Evolutionary conservation across 192 early-diverging fungal species (phyloP).

Genomic region (Backusella westeae): DNA sequence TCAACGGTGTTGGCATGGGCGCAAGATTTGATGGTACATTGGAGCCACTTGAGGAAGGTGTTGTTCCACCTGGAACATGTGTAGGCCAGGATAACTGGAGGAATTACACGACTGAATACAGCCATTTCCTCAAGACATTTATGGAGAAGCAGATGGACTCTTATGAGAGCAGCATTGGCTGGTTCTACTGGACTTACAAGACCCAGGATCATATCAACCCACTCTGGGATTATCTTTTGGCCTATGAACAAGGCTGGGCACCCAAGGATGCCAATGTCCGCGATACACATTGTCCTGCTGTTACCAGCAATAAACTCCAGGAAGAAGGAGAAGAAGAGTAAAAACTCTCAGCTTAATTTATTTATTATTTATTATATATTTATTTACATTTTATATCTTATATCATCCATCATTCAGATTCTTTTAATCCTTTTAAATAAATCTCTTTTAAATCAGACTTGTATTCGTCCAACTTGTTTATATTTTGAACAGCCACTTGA

Average conservation of each 20-base stretch:
- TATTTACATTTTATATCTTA: neutral
- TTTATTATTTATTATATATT: neutral
- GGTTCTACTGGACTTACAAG: slow-evolving; percentile 76
- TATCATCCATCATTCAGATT: slow-evolving; percentile 2
- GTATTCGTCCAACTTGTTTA: slow-evolving; percentile 31
- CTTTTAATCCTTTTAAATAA: slow-evolving; percentile 17
- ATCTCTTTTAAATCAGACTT: slow-evolving; percentile 23
- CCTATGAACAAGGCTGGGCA: slow-evolving; percentile 63
- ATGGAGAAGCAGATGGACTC: slow-evolving; percentile 61
- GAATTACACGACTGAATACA: slow-evolving; percentile 44
- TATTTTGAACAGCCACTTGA: slow-evolving; percentile 28
- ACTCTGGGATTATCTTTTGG: slow-evolving; percentile 70
- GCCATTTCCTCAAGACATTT: slow-evolving; percentile 46
- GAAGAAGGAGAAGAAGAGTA: neutral
- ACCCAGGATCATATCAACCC: slow-evolving; percentile 60
- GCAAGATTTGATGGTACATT: slow-evolving; percentile 66
- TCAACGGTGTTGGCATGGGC: slow-evolving; percentile 63
- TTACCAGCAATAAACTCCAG: neutral
- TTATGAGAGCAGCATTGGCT: slow-evolving; percentile 57
- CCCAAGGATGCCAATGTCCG: slow-evolving; percentile 49
- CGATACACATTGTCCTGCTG: slow-evolving; percentile 2
- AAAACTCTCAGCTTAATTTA: neutral
- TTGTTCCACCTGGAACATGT: slow-evolving; percentile 57
- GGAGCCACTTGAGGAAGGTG: slow-evolving; percentile 17
- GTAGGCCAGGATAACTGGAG: slow-evolving; percentile 44